Conservation (phyloP, 371 early-diverging fungal genomes). For the Amoeboaphelidium protococcarum region DNA sequence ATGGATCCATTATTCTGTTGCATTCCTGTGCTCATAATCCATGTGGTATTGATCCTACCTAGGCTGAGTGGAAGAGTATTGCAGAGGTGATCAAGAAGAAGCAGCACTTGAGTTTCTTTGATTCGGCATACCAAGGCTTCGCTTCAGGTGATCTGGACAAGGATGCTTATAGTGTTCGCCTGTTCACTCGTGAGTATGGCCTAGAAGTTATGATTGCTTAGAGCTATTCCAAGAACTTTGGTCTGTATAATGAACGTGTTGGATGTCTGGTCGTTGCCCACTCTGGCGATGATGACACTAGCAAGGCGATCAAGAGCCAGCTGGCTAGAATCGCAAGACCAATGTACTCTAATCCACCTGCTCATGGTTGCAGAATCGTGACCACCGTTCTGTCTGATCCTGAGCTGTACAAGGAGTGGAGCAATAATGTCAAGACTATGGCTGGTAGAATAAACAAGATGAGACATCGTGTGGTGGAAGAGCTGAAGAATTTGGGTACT, state of each 20-base stretch:
- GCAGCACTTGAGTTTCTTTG: slow-evolving; percentile 75
- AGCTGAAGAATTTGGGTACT: slow-evolving; percentile 53
- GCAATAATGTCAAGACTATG: slow-evolving; percentile 74
- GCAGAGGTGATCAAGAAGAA: slow-evolving; percentile 47
- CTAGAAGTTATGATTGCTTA: slow-evolving; percentile 64
- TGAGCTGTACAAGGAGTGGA: slow-evolving; percentile 59
- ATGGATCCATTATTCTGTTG: slow-evolving; percentile 66
- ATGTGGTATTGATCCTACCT: slow-evolving; percentile 88
- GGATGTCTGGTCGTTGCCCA: not conserved
- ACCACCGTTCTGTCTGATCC: slow-evolving; percentile 50
- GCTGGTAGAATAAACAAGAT: slow-evolving; percentile 89
- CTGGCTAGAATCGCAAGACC: slow-evolving; percentile 83
- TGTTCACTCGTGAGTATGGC: slow-evolving; percentile 60
- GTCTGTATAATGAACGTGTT: slow-evolving; percentile 48
- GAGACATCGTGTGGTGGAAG: slow-evolving; percentile 42
- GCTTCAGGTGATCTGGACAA: slow-evolving; percentile 70
- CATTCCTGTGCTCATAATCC: slow-evolving; percentile 99
- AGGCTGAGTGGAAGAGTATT: slow-evolving; percentile 73
- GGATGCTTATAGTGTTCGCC: slow-evolving; percentile 83
- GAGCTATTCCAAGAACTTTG: slow-evolving; percentile 96
- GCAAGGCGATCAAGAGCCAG: slow-evolving; percentile 65
- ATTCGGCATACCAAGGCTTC: slow-evolving; percentile 98
- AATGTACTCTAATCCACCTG: slow-evolving; percentile 93
- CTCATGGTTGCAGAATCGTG: slow-evolving; percentile 81
- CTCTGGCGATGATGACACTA: slow-evolving; percentile 35